Percentiles rank a stretch among this genome's conserved stretches.
Conservation (phyloP, 2,329 filamentous ascomycete species). For the Ophiostoma quercus region DNA sequence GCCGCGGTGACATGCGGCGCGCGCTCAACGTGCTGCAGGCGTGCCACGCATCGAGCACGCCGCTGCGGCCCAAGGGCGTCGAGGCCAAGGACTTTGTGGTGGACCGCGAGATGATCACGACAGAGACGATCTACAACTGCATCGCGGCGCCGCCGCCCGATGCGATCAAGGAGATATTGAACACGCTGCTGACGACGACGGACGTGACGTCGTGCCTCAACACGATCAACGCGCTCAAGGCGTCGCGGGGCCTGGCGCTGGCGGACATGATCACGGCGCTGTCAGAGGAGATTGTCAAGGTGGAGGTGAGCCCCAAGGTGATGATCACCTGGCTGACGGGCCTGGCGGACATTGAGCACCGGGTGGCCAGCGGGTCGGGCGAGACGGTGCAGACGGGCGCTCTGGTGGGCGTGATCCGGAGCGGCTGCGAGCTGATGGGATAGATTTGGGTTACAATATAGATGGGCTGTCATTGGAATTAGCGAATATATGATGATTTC, state of each 20-base stretch:
- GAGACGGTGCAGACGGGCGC: constrained; percentile 90
- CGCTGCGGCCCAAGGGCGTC: constrained; percentile 54
- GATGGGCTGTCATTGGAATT: background rate
- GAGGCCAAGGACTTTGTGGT: constrained; percentile 51
- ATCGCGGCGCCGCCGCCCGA: constrained; percentile 90
- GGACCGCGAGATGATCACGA: constrained; percentile 73
- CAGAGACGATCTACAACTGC: constrained; percentile 93
- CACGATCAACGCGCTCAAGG: constrained; percentile 84
- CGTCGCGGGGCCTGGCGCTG: constrained; percentile 76
- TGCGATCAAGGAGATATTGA: constrained; percentile 78
- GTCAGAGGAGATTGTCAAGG: constrained; percentile 71
- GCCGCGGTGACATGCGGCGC: constrained; percentile 92
- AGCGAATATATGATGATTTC: background rate
- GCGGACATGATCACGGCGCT: constrained; percentile 89
- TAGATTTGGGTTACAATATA: background rate
- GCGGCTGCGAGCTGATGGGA: constrained; percentile 68
- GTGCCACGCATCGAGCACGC: constrained; percentile 86
- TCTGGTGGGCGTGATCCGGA: constrained; percentile 80
- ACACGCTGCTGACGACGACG: constrained; percentile 73
- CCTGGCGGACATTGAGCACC: constrained; percentile 86
- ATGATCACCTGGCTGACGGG: constrained; percentile 90
- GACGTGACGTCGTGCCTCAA: constrained; percentile 86
- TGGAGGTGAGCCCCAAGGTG: constrained; percentile 81
- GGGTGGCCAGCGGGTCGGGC: constrained; percentile 78
- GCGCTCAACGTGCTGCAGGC: constrained; percentile 94